Evolutionary conservation across 371 early-diverging fungal species (phyloP), one percentile per base, ranked within the genome.

Genomic region (Actinomucor elegans): DNA sequence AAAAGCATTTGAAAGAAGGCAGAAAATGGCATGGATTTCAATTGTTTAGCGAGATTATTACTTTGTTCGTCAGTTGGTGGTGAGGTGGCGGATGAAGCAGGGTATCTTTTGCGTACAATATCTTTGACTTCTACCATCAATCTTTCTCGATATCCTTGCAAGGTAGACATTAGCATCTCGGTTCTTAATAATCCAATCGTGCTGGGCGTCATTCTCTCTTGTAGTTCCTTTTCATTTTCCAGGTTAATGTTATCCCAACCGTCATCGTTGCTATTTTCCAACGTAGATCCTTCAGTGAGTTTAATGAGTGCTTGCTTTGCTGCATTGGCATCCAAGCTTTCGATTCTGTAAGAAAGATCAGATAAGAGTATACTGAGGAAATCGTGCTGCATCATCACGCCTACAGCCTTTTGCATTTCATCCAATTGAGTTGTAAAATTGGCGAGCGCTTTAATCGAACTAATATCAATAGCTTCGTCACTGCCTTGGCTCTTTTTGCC

Each of bases 11-110:
- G 78, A 55, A 88, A 84, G 63, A 93, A 97, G 4, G 87, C 71
- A 37, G 91, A 86, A 57, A 95, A 87, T 3, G 90, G 86, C 91
- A 96, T 85, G 9, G 78, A 61, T 50, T 80, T 78, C 7, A 86
- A 52, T 41, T 77, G 76, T 32, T 74, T 80, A 9, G 81, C 62
- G 10, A 80, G 29, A 2, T 49, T 44, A 2, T 28, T 28, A 6
- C 17, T 34, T 10, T 31, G 36, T 20, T 60, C 50, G 5, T 59
- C 53, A 18, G 15, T 20, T 21, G 46, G 41, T 28, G 43, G 17
- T 10, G 48, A 34, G 5, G 17, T 50, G 5, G 41, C 5, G 0
- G 50, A 12, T 9, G 38, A 11, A 6, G 34, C 12, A n/a, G 62
- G 62, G 14, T 62, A 57, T 27, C 43, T 81, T 69, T 88, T 82